Conservation (phyloP, 2,329 filamentous ascomycete genomes). For the Alternaria incomplexa region DNA sequence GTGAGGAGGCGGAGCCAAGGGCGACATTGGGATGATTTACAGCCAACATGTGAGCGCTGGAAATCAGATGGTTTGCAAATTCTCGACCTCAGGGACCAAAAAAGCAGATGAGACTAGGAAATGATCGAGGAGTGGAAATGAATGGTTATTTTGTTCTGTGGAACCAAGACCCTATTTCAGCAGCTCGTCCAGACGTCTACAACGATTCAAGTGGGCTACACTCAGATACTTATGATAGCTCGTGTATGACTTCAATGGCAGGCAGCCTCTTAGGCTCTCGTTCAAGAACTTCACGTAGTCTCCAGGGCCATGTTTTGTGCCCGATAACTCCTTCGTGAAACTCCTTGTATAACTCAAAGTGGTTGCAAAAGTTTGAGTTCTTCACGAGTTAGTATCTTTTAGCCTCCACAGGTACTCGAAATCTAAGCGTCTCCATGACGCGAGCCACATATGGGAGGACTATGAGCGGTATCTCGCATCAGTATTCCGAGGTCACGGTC, state of each 20-base stretch:
- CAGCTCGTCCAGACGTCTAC: background rate
- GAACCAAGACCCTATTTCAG: background rate
- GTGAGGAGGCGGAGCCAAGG: too few relatives aligned
- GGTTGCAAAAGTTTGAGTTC: background rate
- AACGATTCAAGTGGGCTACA: background rate
- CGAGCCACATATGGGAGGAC: background rate
- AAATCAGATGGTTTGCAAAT: too few relatives aligned
- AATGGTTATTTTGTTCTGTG: background rate
- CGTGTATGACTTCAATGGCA: background rate
- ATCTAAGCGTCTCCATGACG: background rate
- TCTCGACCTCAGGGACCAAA: too few relatives aligned
- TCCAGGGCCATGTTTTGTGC: background rate
- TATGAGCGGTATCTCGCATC: rapidly evolving
- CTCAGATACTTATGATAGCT: background rate
- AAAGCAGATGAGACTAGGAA: too few relatives aligned
- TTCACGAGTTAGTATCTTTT: background rate
- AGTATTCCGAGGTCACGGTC: background rate
- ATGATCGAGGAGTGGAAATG: too few relatives aligned
- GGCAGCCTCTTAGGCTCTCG: background rate
- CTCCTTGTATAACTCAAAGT: background rate
- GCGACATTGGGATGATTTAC: too few relatives aligned
- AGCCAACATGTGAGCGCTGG: too few relatives aligned
- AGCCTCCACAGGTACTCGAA: background rate
- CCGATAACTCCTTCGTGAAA: background rate
- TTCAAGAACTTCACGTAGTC: background rate